These are phyloP conservation scores for Mycena vitilis DNA, from an alignment of 768 basidiomycete genomes.

Conservation along the genomic window DNA sequence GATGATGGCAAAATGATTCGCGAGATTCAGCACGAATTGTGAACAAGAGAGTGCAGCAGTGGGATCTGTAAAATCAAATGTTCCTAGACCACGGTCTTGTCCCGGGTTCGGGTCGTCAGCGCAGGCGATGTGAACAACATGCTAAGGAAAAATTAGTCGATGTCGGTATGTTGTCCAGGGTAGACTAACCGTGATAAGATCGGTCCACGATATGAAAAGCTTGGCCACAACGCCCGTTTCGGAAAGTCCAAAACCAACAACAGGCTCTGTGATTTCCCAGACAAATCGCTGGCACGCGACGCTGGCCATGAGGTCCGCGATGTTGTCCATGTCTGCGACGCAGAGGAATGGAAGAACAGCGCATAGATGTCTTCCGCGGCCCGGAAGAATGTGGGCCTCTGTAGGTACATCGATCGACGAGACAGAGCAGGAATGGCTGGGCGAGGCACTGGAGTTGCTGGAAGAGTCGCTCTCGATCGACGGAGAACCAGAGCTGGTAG, in stretches of 20 bases:
- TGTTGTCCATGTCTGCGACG: slow-evolving; percentile 14
- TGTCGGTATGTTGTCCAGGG: too few species aligned
- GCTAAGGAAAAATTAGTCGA: slow-evolving; percentile 11
- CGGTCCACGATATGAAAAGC: slow-evolving; percentile 19
- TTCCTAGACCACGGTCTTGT: not conserved
- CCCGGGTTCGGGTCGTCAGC: not conserved
- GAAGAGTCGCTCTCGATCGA: not conserved
- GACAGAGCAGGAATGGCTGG: not conserved
- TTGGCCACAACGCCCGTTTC: not conserved
- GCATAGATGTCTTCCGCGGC: slow-evolving; percentile 7
- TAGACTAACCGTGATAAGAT: slow-evolving; percentile 17
- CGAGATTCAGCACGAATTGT: slow-evolving; percentile 13
- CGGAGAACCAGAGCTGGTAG: too few species aligned
- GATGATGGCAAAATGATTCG: slow-evolving; percentile 4
- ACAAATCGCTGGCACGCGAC: slow-evolving; percentile 15
- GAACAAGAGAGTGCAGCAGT: slow-evolving; percentile 12
- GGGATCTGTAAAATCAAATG: slow-evolving; percentile 11
- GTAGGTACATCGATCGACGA: slow-evolving; percentile 1
- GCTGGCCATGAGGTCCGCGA: slow-evolving; percentile 22
- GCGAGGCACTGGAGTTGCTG: not conserved
- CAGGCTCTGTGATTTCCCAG: slow-evolving; percentile 13
- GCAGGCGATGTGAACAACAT: not conserved
- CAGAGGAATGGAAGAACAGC: slow-evolving; percentile 14
- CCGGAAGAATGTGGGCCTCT: slow-evolving; percentile 14
- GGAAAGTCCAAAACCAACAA: not conserved